A percentile compares a stretch with the other conserved stretches of the same genome.
These are phyloP conservation scores for Urtica urens DNA, from an alignment of 306 rosid genomes.

Conservation along the genomic window DNA sequence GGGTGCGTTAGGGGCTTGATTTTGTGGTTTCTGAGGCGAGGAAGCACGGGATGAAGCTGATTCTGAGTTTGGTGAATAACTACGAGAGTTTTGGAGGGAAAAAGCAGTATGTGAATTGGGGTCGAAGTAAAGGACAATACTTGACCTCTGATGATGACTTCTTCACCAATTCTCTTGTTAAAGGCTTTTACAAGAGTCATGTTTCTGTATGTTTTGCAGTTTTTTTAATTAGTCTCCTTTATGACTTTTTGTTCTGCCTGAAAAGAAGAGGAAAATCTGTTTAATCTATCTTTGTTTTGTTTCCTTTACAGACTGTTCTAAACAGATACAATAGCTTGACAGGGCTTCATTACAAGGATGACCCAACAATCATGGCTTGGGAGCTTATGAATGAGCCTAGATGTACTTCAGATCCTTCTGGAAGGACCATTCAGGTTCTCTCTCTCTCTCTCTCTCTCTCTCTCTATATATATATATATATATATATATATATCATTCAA, in stretches of 20 bases:
- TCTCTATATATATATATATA: not conserved
- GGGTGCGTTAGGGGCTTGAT: slow-evolving; percentile 66
- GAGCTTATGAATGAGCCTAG: slow-evolving; percentile 93
- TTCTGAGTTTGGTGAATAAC: slow-evolving; percentile 83
- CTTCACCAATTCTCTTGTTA: slow-evolving; percentile 59
- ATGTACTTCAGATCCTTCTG: slow-evolving; percentile 87
- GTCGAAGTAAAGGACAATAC: slow-evolving; percentile 64
- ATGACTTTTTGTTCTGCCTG: not conserved
- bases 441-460: not conserved
- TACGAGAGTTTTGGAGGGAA: slow-evolving; percentile 86
- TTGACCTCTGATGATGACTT: slow-evolving; percentile 81
- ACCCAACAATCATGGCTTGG: slow-evolving; percentile 95
- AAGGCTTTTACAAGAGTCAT: slow-evolving; percentile 74
- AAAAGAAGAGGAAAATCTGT: too few species aligned
- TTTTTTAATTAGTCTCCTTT: not conserved
- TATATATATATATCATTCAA: not conserved
- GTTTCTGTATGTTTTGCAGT: slow-evolving; percentile 32
- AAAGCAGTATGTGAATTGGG: slow-evolving; percentile 95
- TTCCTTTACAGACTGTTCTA: slow-evolving; percentile 46
- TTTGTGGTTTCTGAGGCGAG: slow-evolving; percentile 78
- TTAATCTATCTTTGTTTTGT: too few species aligned
- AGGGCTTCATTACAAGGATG: slow-evolving; percentile 65
- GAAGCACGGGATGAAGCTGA: slow-evolving; percentile 68
- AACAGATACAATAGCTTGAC: slow-evolving; percentile 61
- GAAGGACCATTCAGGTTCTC: slow-evolving; percentile 87